phyloP scores from a whole-genome alignment of 306 rosid genomes.

The Inga laurina region DNA sequence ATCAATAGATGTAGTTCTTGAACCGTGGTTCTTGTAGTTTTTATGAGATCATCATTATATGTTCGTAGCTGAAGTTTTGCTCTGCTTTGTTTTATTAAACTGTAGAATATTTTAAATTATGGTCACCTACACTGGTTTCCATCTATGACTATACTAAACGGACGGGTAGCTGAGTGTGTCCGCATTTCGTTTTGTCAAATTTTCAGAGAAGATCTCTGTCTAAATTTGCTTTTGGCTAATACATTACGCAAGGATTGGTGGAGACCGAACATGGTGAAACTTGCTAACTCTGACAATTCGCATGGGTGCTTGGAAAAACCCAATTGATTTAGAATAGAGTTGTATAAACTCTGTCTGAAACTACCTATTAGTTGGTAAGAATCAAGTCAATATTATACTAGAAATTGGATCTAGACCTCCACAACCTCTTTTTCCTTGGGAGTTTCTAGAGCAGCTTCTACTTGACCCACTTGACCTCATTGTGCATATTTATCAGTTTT shows the following conservation, averaged over 20 bases:
- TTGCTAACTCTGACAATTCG: not conserved
- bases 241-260: not conserved
- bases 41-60: not conserved
- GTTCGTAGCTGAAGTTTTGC: not conserved
- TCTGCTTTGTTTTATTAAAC: not conserved
- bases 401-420: not conserved
- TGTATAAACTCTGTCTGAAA: not conserved
- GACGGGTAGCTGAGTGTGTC: not conserved
- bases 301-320: not conserved
- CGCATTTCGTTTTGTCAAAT: conserved; percentile 15
- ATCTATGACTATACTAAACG: not conserved
- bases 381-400: not conserved
- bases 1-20: not conserved
- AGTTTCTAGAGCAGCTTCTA: not conserved
- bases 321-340: not conserved
- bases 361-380: not conserved
- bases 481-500: not conserved
- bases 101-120: not conserved
- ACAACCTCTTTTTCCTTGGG: not conserved
- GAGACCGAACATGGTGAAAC: not conserved
- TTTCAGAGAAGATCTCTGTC: not conserved
- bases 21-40: not conserved
- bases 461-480: not conserved
- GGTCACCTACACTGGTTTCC: not conserved
- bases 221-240: conserved; percentile 3